Evolutionary conservation across 495 filamentous ascomycete genomes (phyloP).

Genomic region (Sphaerosporella brunnea): DNA sequence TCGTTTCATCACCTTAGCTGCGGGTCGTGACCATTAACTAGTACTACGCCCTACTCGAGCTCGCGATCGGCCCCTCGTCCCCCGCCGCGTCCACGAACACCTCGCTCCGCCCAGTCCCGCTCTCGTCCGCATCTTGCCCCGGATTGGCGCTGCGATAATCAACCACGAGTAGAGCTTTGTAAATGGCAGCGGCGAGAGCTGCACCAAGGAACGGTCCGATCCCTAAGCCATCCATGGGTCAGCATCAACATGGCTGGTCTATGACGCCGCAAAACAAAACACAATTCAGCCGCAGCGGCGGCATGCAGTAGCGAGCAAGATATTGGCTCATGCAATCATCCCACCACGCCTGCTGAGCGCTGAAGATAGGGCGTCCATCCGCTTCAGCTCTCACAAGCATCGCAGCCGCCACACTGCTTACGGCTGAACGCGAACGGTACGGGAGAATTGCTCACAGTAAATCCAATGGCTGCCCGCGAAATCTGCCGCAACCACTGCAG

Average conservation of each 20-base stretch:
- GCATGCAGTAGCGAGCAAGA: neutral
- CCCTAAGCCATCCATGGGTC: conserved; percentile 25
- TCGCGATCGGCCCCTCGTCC: no score
- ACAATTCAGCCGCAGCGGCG: conserved; percentile 2
- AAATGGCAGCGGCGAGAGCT: conserved; percentile 20
- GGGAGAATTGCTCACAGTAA: conserved; percentile 33
- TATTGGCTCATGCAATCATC: no score
- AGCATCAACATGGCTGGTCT: no score
- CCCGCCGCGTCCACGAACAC: no score
- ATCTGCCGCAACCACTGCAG: conserved; percentile 41
- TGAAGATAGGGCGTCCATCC: no score
- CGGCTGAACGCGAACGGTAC: no score
- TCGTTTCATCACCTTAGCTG: no score
- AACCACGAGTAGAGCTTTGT: conserved; percentile 23
- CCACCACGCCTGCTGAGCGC: neutral
- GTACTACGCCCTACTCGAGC: no score
- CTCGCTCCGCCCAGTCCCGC: no score
- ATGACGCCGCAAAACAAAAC: neutral
- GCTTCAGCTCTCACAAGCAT: no score
- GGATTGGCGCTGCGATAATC: conserved; percentile 28
- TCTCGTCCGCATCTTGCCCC: conserved; percentile 25
- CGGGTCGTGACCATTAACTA: no score
- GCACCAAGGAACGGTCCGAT: conserved; percentile 34
- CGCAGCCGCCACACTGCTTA: no score
- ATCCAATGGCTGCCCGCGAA: conserved; percentile 61